phyloP scores from a whole-genome alignment of 345 rosid species.

The Gossypioides kirkii region DNA sequence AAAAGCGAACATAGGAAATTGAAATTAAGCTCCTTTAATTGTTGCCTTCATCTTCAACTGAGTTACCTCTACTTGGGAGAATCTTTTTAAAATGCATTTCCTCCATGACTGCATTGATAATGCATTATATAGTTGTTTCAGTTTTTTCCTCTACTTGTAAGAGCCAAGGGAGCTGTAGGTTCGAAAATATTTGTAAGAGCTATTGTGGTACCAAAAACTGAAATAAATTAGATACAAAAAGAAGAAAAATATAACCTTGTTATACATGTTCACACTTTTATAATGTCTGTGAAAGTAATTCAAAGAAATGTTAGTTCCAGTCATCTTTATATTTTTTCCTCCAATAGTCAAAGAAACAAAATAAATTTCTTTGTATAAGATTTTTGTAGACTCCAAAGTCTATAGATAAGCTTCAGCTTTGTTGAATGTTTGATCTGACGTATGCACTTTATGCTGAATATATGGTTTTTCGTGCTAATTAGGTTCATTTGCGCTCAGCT shows the following conservation, averaged over 20 bases:
- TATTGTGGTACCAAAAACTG: neutral
- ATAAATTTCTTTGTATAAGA: neutral
- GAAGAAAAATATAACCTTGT: neutral
- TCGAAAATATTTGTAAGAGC: neutral
- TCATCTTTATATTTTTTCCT: neutral
- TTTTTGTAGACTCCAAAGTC: neutral
- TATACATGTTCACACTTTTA: neutral
- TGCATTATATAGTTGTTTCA: no score
- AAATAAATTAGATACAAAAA: neutral
- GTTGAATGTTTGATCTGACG: neutral
- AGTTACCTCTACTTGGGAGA: neutral
- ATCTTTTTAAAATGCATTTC: neutral
- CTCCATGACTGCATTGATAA: no score
- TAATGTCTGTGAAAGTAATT: neutral
- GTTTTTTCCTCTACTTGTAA: no score
- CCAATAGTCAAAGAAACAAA: neutral
- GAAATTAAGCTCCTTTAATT: neutral
- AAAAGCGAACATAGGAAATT: neutral
- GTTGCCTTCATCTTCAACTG: neutral
- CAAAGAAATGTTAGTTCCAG: neutral
- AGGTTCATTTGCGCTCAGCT: slow-evolving; percentile 86
- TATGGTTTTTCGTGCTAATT: neutral
- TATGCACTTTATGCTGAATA: neutral
- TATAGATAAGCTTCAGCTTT: neutral
- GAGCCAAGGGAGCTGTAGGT: no score